Percentiles rank a stretch among this genome's conserved stretches.
These are phyloP conservation scores for Pestalotiopsis sp. DNA, from an alignment of 2,329 filamentous ascomycete genomes.

Conservation along the genomic window DNA sequence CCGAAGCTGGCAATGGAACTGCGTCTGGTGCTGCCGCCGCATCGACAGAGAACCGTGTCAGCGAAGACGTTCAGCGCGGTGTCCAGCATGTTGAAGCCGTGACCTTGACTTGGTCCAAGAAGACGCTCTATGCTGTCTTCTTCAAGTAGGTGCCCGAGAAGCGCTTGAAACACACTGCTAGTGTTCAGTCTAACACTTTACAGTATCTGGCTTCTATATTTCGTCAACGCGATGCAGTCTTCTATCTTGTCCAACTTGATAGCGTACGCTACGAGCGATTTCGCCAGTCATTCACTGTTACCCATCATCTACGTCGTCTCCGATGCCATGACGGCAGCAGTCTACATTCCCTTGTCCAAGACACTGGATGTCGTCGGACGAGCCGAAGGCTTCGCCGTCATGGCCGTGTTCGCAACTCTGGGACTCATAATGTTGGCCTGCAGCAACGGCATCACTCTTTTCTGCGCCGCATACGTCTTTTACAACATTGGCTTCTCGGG, in stretches of 20 bases:
- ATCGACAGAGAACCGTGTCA: background rate
- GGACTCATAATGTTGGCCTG: constrained; percentile 58
- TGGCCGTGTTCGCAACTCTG: constrained; percentile 42
- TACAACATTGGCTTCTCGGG: constrained; percentile 58
- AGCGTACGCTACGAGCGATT: constrained; percentile 40
- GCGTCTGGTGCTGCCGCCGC: background rate
- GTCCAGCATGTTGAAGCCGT: constrained; percentile 45
- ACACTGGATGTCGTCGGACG: constrained; percentile 60
- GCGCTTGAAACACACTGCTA: background rate
- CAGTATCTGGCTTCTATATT: constrained; percentile 42
- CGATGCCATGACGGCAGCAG: constrained; percentile 47
- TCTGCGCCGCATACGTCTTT: constrained; percentile 52
- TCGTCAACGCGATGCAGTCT: constrained; percentile 40
- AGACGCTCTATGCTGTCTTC: constrained; percentile 38
- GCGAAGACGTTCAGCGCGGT: constrained; percentile 25
- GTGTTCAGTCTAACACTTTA: background rate
- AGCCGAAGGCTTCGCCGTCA: constrained; percentile 52
- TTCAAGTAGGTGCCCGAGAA: constrained; percentile 29
- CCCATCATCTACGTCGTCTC: constrained; percentile 46
- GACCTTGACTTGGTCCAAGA: constrained; percentile 39
- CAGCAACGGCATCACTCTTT: constrained; percentile 33
- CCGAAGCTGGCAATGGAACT: background rate
- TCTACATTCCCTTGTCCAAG: constrained; percentile 59
- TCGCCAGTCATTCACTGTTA: constrained; percentile 44
- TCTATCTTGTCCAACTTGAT: constrained; percentile 33